These are phyloP conservation scores for Phaeoacremonium minimum DNA, from an alignment of 2,329 filamentous ascomycete genomes.

Conservation along the genomic window DNA sequence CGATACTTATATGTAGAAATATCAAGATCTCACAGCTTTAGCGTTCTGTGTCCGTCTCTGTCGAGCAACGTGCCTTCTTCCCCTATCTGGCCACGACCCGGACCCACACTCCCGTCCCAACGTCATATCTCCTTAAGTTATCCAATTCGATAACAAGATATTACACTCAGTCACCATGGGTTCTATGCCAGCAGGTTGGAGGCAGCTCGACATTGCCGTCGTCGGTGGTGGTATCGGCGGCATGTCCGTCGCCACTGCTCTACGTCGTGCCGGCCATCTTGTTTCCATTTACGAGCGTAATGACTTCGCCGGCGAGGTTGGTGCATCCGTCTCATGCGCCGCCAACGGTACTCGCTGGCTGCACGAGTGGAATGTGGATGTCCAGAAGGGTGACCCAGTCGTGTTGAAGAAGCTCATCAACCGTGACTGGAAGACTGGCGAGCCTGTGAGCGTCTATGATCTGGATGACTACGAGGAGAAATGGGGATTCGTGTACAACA, in stretches of 20 bases:
- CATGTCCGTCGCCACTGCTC: constrained; percentile 38
- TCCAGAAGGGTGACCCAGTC: constrained; percentile 61
- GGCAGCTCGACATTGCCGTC: constrained; percentile 35
- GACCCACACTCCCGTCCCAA: too few species aligned
- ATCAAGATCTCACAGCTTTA: too few species aligned
- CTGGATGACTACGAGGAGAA: constrained; percentile 60
- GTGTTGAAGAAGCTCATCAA: constrained; percentile 63
- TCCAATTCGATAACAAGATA: too few species aligned
- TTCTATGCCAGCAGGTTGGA: constrained; percentile 33
- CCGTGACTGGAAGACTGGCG: constrained; percentile 65
- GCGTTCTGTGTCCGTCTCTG: too few species aligned
- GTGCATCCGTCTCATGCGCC: constrained; percentile 63
- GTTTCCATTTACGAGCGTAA: constrained; percentile 62
- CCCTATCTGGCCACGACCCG: too few species aligned
- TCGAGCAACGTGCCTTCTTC: too few species aligned
- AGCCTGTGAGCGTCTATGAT: constrained; percentile 60
- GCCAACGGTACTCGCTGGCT: constrained; percentile 69
- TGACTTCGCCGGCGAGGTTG: constrained; percentile 65
- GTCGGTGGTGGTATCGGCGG: constrained; percentile 45
- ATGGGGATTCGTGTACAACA: constrained; percentile 62
- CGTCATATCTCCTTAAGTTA: too few species aligned
- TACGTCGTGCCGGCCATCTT: constrained; percentile 39
- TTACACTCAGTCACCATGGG: constrained; percentile 19
- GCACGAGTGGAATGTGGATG: constrained; percentile 63
- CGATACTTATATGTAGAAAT: too few species aligned